Evolutionary conservation across 768 basidiomycete species (phyloP), one percentile per base, ranked within the genome.

Genomic region (Panaeolus papilionaceus): DNA sequence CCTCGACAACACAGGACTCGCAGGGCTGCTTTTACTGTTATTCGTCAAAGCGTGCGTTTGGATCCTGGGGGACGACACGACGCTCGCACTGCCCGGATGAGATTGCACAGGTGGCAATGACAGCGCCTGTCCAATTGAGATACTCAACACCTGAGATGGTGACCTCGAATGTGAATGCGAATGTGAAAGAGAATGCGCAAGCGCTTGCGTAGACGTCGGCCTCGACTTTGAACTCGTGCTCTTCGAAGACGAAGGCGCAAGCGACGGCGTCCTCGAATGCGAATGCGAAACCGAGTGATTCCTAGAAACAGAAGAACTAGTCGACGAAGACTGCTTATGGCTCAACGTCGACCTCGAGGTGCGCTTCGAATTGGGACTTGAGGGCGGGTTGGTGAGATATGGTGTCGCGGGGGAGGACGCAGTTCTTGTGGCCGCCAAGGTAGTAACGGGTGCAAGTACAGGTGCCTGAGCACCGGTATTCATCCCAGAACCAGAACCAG

Each of bases 381-480:
- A 33, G 54, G 33, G 1, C 3, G 33, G 10, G 26, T 51, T 51
- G 47, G 20, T 37, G 28, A 33, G 26, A 54, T 54, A 6, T 1
- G 51, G 12, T 11, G 51, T 12, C 12, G 18, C 16, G 4, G 51
- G 23, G 12, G 51, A 14, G 6, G 51, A n/a, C 10, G 51, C 6
- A 9, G 33, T 12, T 33, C 2, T 11, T 1, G 14, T 23, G 10
- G 28, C 12, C 0, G 28, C 2, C 54, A 33, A 11, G 54, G 5
- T 33, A 33, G 33, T 33, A 33, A 33, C 33, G 33, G 33, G 33
- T 33, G 33, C 33, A 33, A 33, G 28, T 4, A n/a, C 12, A 10
- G 26, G 54, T 37, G 54, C 54, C 54, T 37, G 26, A n/a, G 8
- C 54, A 58, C 54, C 54, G 54, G 54, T 33, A 16, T 58, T 58